These are phyloP conservation scores for Leccinum truebloodii DNA, from an alignment of 768 basidiomycete species.

Conservation along the genomic window DNA sequence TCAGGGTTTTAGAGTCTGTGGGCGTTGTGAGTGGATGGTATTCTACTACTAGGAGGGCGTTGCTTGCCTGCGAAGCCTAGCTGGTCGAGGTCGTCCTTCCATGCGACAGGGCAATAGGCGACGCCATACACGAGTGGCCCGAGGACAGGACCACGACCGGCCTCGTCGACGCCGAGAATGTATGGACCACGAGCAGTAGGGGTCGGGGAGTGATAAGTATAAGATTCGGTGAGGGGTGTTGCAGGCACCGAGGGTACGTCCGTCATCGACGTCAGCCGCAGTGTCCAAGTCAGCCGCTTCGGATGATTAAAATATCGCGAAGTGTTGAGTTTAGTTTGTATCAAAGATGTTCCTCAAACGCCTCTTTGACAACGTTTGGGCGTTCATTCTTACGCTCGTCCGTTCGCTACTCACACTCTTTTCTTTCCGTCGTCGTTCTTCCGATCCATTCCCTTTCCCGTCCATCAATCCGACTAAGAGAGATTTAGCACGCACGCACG, in stretches of 20 bases:
- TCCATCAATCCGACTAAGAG: background rate
- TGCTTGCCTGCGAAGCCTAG: conserved; percentile 88
- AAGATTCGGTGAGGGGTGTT: conserved; percentile 62
- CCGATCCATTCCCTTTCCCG: conserved; percentile 16
- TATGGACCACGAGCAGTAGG: conserved; percentile 77
- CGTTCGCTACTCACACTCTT: conserved; percentile 28
- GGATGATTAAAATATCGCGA: conserved; percentile 7
- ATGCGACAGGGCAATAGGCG: conserved; percentile 86
- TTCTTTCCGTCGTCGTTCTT: conserved; percentile 11
- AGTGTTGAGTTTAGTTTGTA: background rate
- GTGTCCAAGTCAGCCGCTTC: background rate
- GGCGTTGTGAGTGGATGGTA: background rate
- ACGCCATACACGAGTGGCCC: conserved; percentile 96
- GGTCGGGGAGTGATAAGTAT: conserved; percentile 73
- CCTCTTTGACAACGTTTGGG: conserved; percentile 24
- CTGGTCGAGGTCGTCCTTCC: conserved; percentile 67
- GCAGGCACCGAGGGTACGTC: conserved; percentile 59
- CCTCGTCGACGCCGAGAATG: conserved; percentile 98
- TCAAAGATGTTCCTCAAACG: conserved; percentile 15
- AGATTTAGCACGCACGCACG: conserved; percentile 15
- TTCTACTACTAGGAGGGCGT: background rate
- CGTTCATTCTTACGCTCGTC: conserved; percentile 30
- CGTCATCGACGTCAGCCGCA: background rate
- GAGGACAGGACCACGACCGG: conserved; percentile 92
- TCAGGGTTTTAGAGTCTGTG: conserved; percentile 91